Conservation (phyloP, 163 green algal species). For the Coccomyxa subellipsoidea region DNA sequence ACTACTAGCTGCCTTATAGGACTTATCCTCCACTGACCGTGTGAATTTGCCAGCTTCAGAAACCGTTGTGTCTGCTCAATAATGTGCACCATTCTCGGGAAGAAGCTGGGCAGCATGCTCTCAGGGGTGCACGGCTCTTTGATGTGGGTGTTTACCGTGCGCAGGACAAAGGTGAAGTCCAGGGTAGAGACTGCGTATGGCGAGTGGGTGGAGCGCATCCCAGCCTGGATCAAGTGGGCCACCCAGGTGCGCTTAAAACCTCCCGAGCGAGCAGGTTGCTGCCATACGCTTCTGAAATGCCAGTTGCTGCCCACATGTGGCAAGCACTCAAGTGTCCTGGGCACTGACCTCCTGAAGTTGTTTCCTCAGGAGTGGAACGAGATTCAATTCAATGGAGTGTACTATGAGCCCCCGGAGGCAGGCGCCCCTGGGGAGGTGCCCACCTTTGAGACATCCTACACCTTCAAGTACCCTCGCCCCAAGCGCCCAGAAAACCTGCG, state of each 20-base stretch:
- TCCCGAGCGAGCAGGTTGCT: too few relatives aligned
- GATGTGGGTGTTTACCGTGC: too few relatives aligned
- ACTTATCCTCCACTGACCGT: too few relatives aligned
- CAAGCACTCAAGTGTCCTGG: too few relatives aligned
- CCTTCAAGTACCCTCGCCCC: slow-evolving; percentile 93
- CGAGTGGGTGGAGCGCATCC: slow-evolving; percentile 93
- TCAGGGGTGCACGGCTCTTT: too few relatives aligned
- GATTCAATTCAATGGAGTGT: slow-evolving; percentile 96
- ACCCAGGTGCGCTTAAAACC: slow-evolving; percentile 66
- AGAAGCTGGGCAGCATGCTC: too few relatives aligned
- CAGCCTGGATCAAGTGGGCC: slow-evolving; percentile 97
- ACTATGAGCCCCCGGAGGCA: slow-evolving; percentile 76
- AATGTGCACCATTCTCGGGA: too few relatives aligned
- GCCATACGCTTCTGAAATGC: too few relatives aligned
- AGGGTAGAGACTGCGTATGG: slow-evolving; percentile 78
- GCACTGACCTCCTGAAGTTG: neutral
- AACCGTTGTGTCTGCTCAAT: too few relatives aligned
- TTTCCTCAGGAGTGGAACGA: slow-evolving; percentile 80
- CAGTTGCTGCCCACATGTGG: too few relatives aligned
- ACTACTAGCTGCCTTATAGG: too few relatives aligned
- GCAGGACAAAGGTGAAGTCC: slow-evolving; percentile 84
- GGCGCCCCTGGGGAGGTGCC: slow-evolving; percentile 44
- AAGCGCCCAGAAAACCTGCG: slow-evolving; percentile 72
- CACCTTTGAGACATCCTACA: slow-evolving; percentile 71
- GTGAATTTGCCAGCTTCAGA: too few relatives aligned